These are phyloP conservation scores for Yamadazyma siamensis DNA, from an alignment of 1,139 yeast species.

Conservation along the genomic window DNA sequence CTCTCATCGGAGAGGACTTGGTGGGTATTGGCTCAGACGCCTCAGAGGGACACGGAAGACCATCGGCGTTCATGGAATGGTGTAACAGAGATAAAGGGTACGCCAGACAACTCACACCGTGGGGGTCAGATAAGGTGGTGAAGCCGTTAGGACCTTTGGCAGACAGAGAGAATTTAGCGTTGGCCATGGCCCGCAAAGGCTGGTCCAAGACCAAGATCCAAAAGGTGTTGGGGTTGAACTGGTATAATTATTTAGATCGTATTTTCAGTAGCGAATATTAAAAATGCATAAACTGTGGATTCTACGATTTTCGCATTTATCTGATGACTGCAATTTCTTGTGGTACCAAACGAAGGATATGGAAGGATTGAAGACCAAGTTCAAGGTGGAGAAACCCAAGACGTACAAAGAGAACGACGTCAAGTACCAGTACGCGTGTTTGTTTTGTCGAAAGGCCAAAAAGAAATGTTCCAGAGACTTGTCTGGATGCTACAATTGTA, in stretches of 20 bases:
- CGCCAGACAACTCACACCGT: constrained; percentile 12
- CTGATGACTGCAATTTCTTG: too few species aligned
- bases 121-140: constrained; percentile 15
- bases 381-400: constrained; percentile 4
- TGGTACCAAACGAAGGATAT: too few species aligned
- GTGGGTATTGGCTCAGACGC: constrained; percentile 16
- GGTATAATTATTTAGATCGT: constrained; percentile 12
- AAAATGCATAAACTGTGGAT: too few species aligned
- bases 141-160: constrained; percentile 15
- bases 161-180: constrained; percentile 12
- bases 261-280: constrained; percentile 7
- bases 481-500: constrained; percentile 46
- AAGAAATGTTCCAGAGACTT: constrained; percentile 45
- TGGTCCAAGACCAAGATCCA: constrained; percentile 12
- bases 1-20: constrained; percentile 13
- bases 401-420: constrained; percentile 2
- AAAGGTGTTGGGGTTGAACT: constrained; percentile 12
- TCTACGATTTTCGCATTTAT: too few species aligned
- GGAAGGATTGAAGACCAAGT: constrained; percentile 2
- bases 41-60: constrained; percentile 14
- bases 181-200: constrained; percentile 14
- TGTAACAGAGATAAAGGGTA: constrained; percentile 14
- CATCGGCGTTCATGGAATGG: constrained; percentile 15
- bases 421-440: constrained; percentile 9
- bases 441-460: constrained; percentile 33